Evolutionary conservation across 2,329 filamentous ascomycete species (phyloP).

Genomic region (Nannizziopsis arthrosporioides): DNA sequence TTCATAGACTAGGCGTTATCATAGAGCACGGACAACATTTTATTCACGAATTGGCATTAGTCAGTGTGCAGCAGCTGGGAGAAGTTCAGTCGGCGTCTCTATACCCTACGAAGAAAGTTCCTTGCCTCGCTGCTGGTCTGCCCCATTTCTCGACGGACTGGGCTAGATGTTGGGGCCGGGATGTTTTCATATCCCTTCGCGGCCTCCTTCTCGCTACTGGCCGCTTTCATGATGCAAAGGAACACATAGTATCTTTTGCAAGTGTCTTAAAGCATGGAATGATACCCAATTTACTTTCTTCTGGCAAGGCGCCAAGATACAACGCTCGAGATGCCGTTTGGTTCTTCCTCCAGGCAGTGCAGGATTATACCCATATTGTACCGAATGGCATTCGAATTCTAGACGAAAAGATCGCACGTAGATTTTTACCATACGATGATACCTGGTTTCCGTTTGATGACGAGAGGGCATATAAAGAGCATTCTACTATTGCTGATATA

Average conservation of each 20-base stretch:
- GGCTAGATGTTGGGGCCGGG: conserved; percentile 93
- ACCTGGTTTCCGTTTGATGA: conserved; percentile 83
- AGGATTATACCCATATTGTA: conserved; percentile 76
- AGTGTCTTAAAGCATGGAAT: conserved; percentile 96
- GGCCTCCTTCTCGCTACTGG: conserved; percentile 86
- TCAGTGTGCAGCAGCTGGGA: conserved; percentile 83
- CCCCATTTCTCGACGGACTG: conserved; percentile 90
- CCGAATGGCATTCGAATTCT: conserved; percentile 65
- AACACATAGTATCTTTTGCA: conserved; percentile 89
- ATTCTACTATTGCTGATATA: conserved; percentile 74
- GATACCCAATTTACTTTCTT: conserved; percentile 87
- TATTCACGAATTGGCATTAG: conserved; percentile 75
- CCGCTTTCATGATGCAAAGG: conserved; percentile 74
- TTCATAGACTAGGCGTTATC: conserved; percentile 67
- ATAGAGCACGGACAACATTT: conserved; percentile 77
- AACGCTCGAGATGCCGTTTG: conserved; percentile 94
- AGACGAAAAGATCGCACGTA: conserved; percentile 62
- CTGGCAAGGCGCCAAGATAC: conserved; percentile 76
- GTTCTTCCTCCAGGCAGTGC: conserved; percentile 95
- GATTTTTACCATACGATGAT: conserved; percentile 91
- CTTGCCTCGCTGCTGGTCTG: conserved; percentile 79
- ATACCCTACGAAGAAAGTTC: conserved; percentile 73
- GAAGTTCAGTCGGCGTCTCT: conserved; percentile 81
- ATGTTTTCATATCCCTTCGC: conserved; percentile 90
- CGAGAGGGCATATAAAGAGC: conserved; percentile 68